A percentile compares a stretch with the other conserved stretches of the same genome.
Evolutionary conservation across 2,329 filamentous ascomycete genomes (phyloP).

Genomic region (Fusarium pseudoanthophilum): DNA sequence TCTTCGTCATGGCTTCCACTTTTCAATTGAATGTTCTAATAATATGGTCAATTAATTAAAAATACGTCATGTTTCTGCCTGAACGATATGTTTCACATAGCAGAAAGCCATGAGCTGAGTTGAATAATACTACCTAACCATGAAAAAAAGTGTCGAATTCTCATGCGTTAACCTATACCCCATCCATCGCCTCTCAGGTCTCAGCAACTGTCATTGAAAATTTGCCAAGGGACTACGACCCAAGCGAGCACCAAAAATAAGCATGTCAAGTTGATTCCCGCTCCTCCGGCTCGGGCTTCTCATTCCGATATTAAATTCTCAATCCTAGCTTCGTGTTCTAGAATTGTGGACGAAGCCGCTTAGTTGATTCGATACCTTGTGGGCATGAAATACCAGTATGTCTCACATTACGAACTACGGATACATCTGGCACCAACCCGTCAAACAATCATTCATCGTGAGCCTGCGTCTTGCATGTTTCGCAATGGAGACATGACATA

Average conservation of each 20-base stretch:
- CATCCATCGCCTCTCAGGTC: neutral
- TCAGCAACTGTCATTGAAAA: neutral
- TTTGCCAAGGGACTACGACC: neutral
- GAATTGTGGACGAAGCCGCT: neutral
- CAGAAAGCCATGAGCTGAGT: neutral
- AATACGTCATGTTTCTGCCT: neutral
- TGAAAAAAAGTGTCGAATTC: neutral
- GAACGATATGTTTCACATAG: neutral
- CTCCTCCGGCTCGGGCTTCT: neutral
- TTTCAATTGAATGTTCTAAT: neutral
- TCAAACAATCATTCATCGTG: neutral
- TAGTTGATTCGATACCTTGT: neutral
- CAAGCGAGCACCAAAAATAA: conserved; percentile 18
- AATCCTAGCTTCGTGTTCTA: conserved; percentile 16
- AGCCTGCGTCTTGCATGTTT: neutral
- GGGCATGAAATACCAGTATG: neutral
- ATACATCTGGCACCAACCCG: neutral
- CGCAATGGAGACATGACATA: neutral
- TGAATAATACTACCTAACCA: neutral
- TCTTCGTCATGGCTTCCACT: neutral
- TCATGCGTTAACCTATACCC: neutral
- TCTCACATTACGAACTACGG: neutral
- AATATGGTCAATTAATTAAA: neutral
- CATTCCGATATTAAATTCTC: neutral
- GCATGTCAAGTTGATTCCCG: conserved; percentile 3